Evolutionary conservation across 2,329 filamentous ascomycete genomes (phyloP), one percentile per base, ranked within the genome.

Genomic region (Domatiomyces catenatus): DNA sequence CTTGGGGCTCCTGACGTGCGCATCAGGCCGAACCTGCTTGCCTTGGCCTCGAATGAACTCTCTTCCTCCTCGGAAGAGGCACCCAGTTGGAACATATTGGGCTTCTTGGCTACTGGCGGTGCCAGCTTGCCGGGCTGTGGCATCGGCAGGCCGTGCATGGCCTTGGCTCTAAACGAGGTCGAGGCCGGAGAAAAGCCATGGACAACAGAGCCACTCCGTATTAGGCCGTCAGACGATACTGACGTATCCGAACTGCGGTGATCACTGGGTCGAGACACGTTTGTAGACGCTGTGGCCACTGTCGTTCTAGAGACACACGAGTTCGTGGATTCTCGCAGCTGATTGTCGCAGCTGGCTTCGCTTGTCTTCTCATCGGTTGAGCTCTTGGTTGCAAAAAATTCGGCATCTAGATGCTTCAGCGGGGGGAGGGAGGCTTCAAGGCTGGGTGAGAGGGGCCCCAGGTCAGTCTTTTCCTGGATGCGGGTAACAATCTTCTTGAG

Each of bases 401-500:
- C 45, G 63, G 69, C 51, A 42, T 66, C 67, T 49, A 72, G 62
- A 5, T 68, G 70, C 1, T 66, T 65, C 8, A 67, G 66, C 47
- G 64, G 67, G 49, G 69, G 60, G 7, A 67, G 61, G 12, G 64
- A 59, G 61, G 68, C 58, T 60, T 66, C 54, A 63, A 72, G 50
- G 67, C 66, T 48, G 24, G 72, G 66, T 47, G 75, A 69, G 39
- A 79, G 66, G 3, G 77, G 77, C 61, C 77, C 73, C 19, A 90
- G 72, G 45, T 76, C 75, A 66, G 81, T 80, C 68, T 86, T 87
- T 67, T 92, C 84, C 67, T 93, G 86, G 64, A 95, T 95, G 42
- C 83, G 87, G 51, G 85, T 80, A 43, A 95, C 86, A 78, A 96
- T 93, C 71, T 93, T 93, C 68, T 94, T 87, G 26, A 96, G 75